These are phyloP conservation scores for Bipolaris cookei DNA, from an alignment of 2,329 filamentous ascomycete species.

Conservation along the genomic window DNA sequence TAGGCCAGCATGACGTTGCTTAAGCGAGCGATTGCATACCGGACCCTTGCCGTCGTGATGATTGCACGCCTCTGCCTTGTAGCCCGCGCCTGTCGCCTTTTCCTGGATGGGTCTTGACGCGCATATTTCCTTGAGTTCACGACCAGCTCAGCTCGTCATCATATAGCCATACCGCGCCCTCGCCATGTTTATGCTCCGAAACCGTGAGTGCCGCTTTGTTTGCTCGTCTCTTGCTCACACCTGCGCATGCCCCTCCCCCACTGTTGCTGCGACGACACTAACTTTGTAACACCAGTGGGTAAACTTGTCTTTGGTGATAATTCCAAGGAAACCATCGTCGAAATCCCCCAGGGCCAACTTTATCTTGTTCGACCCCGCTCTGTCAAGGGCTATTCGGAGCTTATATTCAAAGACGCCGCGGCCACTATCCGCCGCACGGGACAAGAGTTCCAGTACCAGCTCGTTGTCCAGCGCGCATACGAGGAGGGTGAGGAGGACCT, in stretches of 20 bases:
- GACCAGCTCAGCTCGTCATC: conserved; percentile 22
- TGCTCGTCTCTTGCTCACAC: not conserved
- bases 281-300: conserved; percentile 65
- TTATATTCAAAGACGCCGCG: conserved; percentile 97
- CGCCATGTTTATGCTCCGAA: conserved; percentile 52
- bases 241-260: conserved; percentile 40
- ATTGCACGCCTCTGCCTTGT: conserved; percentile 25
- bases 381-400: conserved; percentile 96
- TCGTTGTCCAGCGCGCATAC: conserved; percentile 94
- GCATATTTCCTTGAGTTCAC: conserved; percentile 27
- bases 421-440: conserved; percentile 91
- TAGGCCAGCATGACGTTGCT: conserved; percentile 3
- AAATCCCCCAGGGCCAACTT: conserved; percentile 93
- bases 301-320: conserved; percentile 91
- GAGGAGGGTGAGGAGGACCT: conserved; percentile 96
- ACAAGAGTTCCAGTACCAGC: conserved; percentile 96
- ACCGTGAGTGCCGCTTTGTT: conserved; percentile 42
- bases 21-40: conserved; percentile 19
- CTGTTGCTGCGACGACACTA: conserved; percentile 32
- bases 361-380: conserved; percentile 95
- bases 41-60: conserved; percentile 27
- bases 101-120: conserved; percentile 22
- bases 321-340: conserved; percentile 90
- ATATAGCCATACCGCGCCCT: conserved; percentile 14
- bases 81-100: conserved; percentile 10